Evolutionary conservation across 2,329 filamentous ascomycete genomes (phyloP).

Genomic region (Helminthosporium solani): DNA sequence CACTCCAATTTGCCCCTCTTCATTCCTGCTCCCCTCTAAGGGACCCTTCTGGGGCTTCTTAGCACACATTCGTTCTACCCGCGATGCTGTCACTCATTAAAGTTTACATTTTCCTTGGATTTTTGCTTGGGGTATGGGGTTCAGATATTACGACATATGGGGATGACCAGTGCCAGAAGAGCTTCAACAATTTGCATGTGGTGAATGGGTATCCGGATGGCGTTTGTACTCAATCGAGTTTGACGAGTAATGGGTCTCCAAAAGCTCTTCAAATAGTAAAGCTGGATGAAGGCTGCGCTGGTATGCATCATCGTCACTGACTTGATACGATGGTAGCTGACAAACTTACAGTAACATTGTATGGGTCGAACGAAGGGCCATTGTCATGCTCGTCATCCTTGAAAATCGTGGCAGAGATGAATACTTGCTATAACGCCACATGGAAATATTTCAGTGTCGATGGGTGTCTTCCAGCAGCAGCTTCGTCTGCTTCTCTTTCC

Average conservation of each 20-base stretch:
- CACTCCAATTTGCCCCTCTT: not conserved
- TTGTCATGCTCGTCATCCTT: constrained; percentile 18
- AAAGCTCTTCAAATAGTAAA: constrained; percentile 27
- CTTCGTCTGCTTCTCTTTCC: constrained; percentile 9
- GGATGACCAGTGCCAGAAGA: constrained; percentile 13
- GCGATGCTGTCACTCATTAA: constrained; percentile 4
- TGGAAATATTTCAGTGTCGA: constrained; percentile 34
- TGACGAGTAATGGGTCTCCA: constrained; percentile 4
- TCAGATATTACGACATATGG: constrained; percentile 17
- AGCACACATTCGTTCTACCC: constrained; percentile 2
- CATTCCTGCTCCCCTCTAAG: not conserved
- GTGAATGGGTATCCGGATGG: constrained; percentile 22
- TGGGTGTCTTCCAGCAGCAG: constrained; percentile 15
- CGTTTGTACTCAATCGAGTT: constrained; percentile 10
- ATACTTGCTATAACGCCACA: constrained; percentile 27
- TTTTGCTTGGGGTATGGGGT: not conserved
- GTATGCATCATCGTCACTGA: constrained; percentile 10
- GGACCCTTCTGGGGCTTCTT: constrained; percentile 5
- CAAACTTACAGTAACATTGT: constrained; percentile 23
- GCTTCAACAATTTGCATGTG: constrained; percentile 12
- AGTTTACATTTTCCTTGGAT: not conserved
- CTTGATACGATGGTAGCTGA: not conserved
- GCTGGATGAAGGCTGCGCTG: constrained; percentile 27
- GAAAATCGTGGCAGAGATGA: constrained; percentile 21
- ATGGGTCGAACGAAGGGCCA: constrained; percentile 17